Base-by-base conservation (phyloP, 2,329 filamentous ascomycete species). In the Nothophoma quercina region DNA sequence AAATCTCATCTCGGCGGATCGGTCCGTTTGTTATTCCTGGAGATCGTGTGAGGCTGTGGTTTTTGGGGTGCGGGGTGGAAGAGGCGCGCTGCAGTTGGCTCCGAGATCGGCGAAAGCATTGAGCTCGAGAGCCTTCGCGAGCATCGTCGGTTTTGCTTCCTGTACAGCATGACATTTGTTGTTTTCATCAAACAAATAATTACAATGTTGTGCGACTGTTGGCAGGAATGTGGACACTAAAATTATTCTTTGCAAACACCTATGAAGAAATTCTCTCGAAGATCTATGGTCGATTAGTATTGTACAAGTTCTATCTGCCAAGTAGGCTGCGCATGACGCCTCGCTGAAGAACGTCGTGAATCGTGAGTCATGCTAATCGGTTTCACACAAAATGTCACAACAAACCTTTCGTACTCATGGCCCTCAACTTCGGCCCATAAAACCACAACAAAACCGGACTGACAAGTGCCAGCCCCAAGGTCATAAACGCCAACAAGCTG, bases 401-500 rank as follows among this genome's bases (percentile, higher is more conserved):
- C 16, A 59, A 40, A 4, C 60, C 64, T 7, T 51, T 58, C 30
- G 56, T 61, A 43, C 60, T 66, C 60, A 63, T 60, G 4, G 47
- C 51, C 46, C 64, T 55, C 39, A 78, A 51, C 30, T 52, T 65
- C 38, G 71, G 68, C 4, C 76, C 76, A 59, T 72, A 77, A 52
- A 72, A 74, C 76, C 75, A 78, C 18, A 78, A 50, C 28, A 60
- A 48, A 19, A 82, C 74, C 1, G 81, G 81, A 13, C 76, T 78
- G 1, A 81, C 77, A 40, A 81, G 71, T 0, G 82, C 82, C 29
- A 79, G 49, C 0, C 68, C 76, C 9, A 81, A 32, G 2, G 79
- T 77, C 56, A 83, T 75, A 51, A 84, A 84, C 0, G 73, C 83
- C 5, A 85, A 62, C 35, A 85, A 47, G 25, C 76, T 79, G 54